phyloP scores from a whole-genome alignment of 306 rosid genomes.

The Citrullus amarus region DNA sequence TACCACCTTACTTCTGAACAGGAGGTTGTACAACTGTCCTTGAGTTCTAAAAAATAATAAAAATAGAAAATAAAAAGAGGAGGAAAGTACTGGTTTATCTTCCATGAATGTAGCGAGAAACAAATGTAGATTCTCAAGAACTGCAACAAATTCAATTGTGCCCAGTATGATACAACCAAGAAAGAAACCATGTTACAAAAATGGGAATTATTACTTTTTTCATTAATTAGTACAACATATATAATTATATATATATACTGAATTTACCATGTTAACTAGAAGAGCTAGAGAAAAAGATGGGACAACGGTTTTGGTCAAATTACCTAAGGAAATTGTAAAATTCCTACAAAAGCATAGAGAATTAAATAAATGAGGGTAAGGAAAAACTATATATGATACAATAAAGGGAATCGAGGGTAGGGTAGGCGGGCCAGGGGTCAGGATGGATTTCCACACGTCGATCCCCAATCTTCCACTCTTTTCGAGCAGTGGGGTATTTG shows the following conservation, averaged over 20 bases:
- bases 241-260: neutral
- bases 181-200: neutral
- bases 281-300: neutral
- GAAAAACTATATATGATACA: slow-evolving; percentile 44
- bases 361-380: neutral
- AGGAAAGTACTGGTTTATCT: neutral
- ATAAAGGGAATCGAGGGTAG: neutral
- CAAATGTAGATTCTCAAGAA: neutral
- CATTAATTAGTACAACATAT: neutral
- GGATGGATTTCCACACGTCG: slow-evolving; percentile 1
- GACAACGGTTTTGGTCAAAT: neutral
- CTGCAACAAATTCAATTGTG: neutral
- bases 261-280: neutral
- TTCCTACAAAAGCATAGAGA: slow-evolving; percentile 15
- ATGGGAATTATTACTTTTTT: neutral
- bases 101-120: neutral
- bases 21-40: no score
- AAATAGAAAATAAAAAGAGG: neutral
- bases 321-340: slow-evolving; percentile 1
- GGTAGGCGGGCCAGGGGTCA: neutral
- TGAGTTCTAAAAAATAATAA: no score
- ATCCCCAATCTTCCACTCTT: slow-evolving; percentile 20
- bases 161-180: neutral
- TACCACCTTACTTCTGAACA: no score
- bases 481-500: slow-evolving; percentile 2